Percentiles rank a stretch among this genome's conserved stretches.
Conservation (phyloP, 768 basidiomycete genomes). For the Lactifluus subvellereus region DNA sequence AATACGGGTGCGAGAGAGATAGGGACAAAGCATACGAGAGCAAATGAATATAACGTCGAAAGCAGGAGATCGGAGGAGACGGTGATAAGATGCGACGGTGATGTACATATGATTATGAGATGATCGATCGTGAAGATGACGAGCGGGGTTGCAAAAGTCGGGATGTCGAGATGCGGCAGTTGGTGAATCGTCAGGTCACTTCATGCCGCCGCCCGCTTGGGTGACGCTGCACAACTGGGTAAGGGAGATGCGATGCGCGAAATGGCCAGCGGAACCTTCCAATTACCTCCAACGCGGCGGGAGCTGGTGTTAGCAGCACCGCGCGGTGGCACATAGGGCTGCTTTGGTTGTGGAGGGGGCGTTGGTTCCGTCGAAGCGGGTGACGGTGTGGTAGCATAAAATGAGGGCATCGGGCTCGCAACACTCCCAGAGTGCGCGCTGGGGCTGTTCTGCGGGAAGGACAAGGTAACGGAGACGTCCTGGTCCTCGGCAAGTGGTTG, state of each 20-base stretch:
- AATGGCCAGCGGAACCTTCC: constrained; percentile 13
- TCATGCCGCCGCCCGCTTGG: constrained; percentile 10
- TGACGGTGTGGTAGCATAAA: constrained; percentile 7
- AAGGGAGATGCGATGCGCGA: constrained; percentile 1
- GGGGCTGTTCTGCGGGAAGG: neutral
- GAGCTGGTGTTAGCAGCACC: constrained; percentile 10
- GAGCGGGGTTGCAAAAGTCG: neutral
- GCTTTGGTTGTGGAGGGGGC: neutral
- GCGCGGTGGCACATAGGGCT: constrained; percentile 7
- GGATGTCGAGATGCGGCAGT: neutral
- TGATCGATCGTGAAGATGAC: neutral
- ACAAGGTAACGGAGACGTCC: neutral
- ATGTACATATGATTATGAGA: constrained; percentile 9
- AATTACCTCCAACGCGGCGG: constrained; percentile 22
- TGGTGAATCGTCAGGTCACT: neutral
- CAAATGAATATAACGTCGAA: constrained; percentile 16
- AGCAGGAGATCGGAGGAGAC: constrained; percentile 7
- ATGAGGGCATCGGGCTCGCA: neutral
- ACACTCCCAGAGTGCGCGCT: neutral
- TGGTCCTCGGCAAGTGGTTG: neutral
- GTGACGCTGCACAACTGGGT: constrained; percentile 5
- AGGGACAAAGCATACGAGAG: constrained; percentile 16
- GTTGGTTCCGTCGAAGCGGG: neutral
- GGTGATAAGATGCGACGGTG: constrained; percentile 4
- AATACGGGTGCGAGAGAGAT: neutral